phyloP scores from a whole-genome alignment of 352 stramenopile species.

The Sclerospora graminicola region DNA sequence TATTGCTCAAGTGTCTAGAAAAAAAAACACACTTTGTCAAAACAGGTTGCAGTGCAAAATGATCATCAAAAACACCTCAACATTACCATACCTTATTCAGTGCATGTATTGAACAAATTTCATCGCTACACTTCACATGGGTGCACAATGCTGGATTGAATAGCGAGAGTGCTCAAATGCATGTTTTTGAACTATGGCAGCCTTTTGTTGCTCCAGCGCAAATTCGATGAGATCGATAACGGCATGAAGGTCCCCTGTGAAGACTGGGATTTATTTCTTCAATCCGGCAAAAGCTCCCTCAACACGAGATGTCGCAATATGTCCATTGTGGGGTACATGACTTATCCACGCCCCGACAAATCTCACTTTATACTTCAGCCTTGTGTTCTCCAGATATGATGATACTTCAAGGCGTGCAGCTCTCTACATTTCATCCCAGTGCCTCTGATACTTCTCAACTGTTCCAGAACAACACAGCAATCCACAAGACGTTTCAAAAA shows the following conservation, averaged over 20 bases:
- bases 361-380: not conserved
- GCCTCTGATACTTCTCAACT: not conserved
- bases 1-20: too few relatives aligned
- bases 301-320: not conserved
- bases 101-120: too few relatives aligned
- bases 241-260: not conserved
- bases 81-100: too few relatives aligned
- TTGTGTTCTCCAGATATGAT: not conserved
- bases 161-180: too few relatives aligned
- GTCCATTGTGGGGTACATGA: not conserved
- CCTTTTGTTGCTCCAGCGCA: too few relatives aligned
- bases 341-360: not conserved
- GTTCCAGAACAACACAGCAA: not conserved
- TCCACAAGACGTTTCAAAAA: not conserved
- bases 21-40: too few relatives aligned
- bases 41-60: too few relatives aligned
- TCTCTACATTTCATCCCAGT: not conserved
- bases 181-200: too few relatives aligned
- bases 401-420: not conserved
- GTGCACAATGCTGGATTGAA: too few relatives aligned
- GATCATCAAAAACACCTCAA: too few relatives aligned
- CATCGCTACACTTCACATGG: too few relatives aligned
- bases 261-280: not conserved
- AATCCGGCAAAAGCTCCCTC: not conserved
- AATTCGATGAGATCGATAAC: not conserved